These are phyloP conservation scores for Cyberlindnera mycetangii DNA, from an alignment of 805 yeast species.

Conservation along the genomic window DNA sequence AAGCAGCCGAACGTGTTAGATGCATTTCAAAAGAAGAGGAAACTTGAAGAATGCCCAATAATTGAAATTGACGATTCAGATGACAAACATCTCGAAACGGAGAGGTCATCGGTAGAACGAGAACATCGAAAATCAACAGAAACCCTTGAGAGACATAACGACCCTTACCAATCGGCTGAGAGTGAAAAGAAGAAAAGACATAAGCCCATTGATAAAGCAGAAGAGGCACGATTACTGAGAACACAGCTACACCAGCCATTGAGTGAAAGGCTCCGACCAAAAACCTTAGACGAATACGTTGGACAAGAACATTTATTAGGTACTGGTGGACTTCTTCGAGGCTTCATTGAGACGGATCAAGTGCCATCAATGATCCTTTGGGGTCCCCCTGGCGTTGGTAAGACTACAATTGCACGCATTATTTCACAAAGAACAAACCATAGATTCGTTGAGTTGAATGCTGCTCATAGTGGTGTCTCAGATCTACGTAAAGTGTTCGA, in stretches of 20 bases:
- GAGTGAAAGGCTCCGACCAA: slow-evolving; percentile 84
- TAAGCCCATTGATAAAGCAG: slow-evolving; percentile 9
- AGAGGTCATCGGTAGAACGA: too few relatives aligned
- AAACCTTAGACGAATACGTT: slow-evolving; percentile 59
- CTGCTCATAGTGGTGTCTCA: slow-evolving; percentile 65
- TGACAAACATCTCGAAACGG: too few relatives aligned
- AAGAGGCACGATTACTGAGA: slow-evolving; percentile 19
- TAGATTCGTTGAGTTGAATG: slow-evolving; percentile 76
- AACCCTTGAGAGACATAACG: too few relatives aligned
- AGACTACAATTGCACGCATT: slow-evolving; percentile 79
- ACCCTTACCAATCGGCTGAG: too few relatives aligned
- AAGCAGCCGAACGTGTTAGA: slow-evolving; percentile 7
- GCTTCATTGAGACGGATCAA: slow-evolving; percentile 56
- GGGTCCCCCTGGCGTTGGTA: slow-evolving; percentile 96
- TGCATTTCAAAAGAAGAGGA: slow-evolving; percentile 7
- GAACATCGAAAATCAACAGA: too few relatives aligned
- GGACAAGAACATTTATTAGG: slow-evolving; percentile 85
- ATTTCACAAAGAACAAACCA: slow-evolving; percentile 33
- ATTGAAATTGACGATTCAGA: slow-evolving; percentile 17
- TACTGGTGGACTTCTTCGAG: slow-evolving; percentile 55
- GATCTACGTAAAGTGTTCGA: slow-evolving; percentile 66
- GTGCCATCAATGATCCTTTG: slow-evolving; percentile 85
- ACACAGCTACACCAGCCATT: slow-evolving; percentile 40
- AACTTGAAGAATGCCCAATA: slow-evolving; percentile 10
- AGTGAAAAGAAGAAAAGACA: neutral